Evolutionary conservation across 257 asterid genomes (phyloP), one percentile per base, ranked within the genome.

Genomic region (Leptodermis oblonga): DNA sequence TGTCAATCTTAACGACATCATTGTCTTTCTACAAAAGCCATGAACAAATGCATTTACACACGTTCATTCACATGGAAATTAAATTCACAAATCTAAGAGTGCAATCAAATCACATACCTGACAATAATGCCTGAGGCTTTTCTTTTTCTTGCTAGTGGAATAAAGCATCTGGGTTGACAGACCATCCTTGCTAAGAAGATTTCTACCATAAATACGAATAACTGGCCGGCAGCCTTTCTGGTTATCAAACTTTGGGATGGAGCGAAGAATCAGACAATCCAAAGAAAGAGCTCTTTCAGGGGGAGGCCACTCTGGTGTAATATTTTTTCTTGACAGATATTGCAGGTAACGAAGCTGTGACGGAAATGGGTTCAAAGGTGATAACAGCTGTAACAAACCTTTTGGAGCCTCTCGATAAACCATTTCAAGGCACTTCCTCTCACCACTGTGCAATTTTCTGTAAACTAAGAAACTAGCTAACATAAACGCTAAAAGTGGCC

Each of bases 341-440:
- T 93, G 99, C 74, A 93, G 80, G 80, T 93, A 93, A 63, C 99
- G 90, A 79, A 88, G 95, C 79, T 93, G 99, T 67, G 99, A 93
- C 25, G 99, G 92, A 74, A 93, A 90, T 3, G 99, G 95, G 79
- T 93, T 93, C 83, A 93, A 59, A 6, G 96, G 99, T 2, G 97
- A 93, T 76, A 88, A 80, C 68, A 93, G 84, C 77, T 93, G 99
- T 74, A 87, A 73, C 84, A 93, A 83, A 56, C 99, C 96, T 77
- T 80, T 87, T 22, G 97, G 97, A 60, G 95, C 95, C 86, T 93
- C 97, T 33, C 96, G 86, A 78, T 90, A 93, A 70, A 93, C 85
- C 88, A 90, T 83, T 81, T 93, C 99, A 72, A 90, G 95, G 72
- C 87, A 81, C 82, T 86, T 90, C 68, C 81, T 83, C 84, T 92